Evolutionary conservation across 2,329 filamentous ascomycete genomes (phyloP).

Genomic region (Talaromyces verruculosus): DNA sequence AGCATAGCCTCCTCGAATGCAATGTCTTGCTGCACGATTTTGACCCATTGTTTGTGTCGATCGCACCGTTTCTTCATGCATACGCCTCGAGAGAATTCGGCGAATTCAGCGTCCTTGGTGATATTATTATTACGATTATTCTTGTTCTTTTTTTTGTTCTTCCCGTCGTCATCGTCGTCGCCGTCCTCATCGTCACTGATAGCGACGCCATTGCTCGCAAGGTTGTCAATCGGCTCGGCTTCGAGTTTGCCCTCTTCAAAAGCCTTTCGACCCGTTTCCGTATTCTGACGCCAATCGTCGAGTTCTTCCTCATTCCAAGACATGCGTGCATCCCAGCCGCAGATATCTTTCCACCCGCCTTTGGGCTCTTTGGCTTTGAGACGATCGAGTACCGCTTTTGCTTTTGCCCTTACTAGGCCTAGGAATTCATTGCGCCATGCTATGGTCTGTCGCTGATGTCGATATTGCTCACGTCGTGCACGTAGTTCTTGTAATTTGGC

Average conservation of each 20-base stretch:
- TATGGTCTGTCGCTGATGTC: conserved; percentile 43
- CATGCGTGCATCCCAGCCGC: conserved; percentile 49
- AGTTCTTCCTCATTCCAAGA: conserved; percentile 52
- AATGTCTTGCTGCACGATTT: conserved; percentile 48
- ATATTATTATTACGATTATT: not conserved
- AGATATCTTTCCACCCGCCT: conserved; percentile 50
- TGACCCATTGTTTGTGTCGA: conserved; percentile 50
- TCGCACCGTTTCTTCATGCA: conserved; percentile 51
- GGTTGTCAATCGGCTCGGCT: conserved; percentile 26
- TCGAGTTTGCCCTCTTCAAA: conserved; percentile 42
- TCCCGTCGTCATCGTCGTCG: conserved; percentile 29
- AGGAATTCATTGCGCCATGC: conserved; percentile 44
- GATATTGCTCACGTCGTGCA: conserved; percentile 35
- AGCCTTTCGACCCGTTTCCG: conserved; percentile 38
- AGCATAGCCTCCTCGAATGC: conserved; percentile 44
- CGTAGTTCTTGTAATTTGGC: conserved; percentile 41
- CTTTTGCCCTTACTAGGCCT: conserved; percentile 43
- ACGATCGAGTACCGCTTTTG: conserved; percentile 44
- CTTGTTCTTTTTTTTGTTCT: not conserved
- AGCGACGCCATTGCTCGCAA: conserved; percentile 10
- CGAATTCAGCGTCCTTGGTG: conserved; percentile 31
- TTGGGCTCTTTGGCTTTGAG: conserved; percentile 48
- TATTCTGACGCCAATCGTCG: conserved; percentile 44
- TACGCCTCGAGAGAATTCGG: conserved; percentile 42
- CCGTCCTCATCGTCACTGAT: conserved; percentile 35